Base-by-base conservation (phyloP, 1,139 yeast species). In the Taiozyma onychis region DNA sequence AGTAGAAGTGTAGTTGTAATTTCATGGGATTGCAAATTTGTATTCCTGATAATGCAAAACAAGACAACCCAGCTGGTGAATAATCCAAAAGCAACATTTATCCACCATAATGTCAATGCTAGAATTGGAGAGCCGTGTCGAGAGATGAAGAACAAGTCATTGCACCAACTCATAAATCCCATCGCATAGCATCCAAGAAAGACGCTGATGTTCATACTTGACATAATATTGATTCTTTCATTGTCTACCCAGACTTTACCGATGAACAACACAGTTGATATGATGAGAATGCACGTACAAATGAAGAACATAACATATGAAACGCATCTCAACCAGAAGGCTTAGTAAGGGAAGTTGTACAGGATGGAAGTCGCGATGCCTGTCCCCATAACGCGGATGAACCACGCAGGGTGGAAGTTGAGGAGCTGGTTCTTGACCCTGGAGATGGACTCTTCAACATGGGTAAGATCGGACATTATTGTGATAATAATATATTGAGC, bases 311-410 rank as follows among this genome's bases (percentile, higher is more conserved):
- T 72, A 11, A 85, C 75, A 50, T 78, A 71, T 2, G 87, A 84
- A 48, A 82, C 72, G 2, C 78, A 66, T 44, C 72, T 60, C 30
- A 88, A 71, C 95, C 95, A 81, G 44, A 67, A 65, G 0, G 83
- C 76, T 1, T 73, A 75, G 61, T 80, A 86, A 0, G 96, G 90
- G 64, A 84, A 88, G 34, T 70, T 64, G 66, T 81, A 77, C 47
- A 88, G 69, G 9, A 87, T 70, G 41, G 77, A 66, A 5, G 86
- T 71, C 1, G 88, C 71, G 44, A 88, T 86, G 2, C 96, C 96
- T 1, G 85, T 78, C 3, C 95, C 97, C 96, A 89, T 89, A n/a
- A 82, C 76, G 45, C 81, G 73, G 39, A 86, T 85, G 66, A 85
- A 88, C 76, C 82, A 83, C 34, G 73, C 74, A 2, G 88, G 87